Percentiles rank a stretch among this genome's conserved stretches.
phyloP scores from a whole-genome alignment of 2,329 filamentous ascomycete genomes.

The Neonectria coccinea region DNA sequence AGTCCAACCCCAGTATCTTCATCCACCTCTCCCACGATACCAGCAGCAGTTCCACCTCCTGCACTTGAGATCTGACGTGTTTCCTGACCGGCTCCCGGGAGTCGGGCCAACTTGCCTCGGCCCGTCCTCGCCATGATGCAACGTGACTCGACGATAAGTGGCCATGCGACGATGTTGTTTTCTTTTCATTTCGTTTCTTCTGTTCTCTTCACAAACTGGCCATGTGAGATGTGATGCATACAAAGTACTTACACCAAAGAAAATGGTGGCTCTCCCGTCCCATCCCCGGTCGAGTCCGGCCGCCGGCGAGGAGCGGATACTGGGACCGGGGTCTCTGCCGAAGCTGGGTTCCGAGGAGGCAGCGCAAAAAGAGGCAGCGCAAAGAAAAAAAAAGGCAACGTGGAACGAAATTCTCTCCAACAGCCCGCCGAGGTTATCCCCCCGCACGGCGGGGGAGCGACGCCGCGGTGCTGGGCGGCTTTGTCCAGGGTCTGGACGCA shows the following conservation, averaged over 20 bases:
- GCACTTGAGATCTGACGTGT: conserved; percentile 21
- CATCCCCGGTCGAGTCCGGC: conserved; percentile 26
- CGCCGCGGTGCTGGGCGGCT: conserved; percentile 23
- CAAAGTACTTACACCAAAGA: conserved; percentile 11
- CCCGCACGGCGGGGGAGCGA: conserved; percentile 26
- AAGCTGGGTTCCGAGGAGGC: conserved; percentile 18
- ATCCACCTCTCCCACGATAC: conserved; percentile 6
- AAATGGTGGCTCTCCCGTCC: neutral
- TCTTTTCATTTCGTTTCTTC: conserved; percentile 15
- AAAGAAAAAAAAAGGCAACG: neutral
- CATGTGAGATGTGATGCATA: conserved; percentile 31
- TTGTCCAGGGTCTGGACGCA: conserved; percentile 26
- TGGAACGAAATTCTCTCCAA: conserved; percentile 21
- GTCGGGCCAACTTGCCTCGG: neutral
- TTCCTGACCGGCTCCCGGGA: conserved; percentile 6
- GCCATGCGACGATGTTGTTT: conserved; percentile 4
- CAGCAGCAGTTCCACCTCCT: neutral
- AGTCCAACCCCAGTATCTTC: conserved; percentile 11
- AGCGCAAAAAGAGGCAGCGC: neutral
- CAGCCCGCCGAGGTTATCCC: conserved; percentile 11
- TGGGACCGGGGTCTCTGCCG: conserved; percentile 31
- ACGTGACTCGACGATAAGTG: conserved; percentile 22
- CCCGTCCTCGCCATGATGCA: conserved; percentile 13
- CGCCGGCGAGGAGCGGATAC: conserved; percentile 35
- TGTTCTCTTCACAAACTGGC: conserved; percentile 5